Percentiles rank a stretch among this genome's conserved stretches.
phyloP scores from a whole-genome alignment of 805 yeast genomes.

The Nakazawaea molendinolei region DNA sequence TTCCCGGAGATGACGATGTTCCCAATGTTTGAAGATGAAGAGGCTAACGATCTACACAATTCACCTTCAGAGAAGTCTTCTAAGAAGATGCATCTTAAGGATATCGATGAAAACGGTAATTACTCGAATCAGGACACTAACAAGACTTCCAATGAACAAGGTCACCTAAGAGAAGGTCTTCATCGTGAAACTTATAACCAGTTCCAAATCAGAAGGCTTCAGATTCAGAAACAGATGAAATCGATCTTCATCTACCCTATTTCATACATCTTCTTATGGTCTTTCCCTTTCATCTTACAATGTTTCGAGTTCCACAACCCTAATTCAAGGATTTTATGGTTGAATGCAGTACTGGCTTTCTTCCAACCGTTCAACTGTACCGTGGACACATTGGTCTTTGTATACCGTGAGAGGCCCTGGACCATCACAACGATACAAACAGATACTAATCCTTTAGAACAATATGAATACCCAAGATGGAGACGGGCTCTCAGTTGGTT shows the following conservation, averaged over 20 bases:
- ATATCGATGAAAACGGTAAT: slow-evolving; percentile 7
- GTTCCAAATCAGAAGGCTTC: slow-evolving; percentile 55
- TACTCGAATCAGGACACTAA: too few species aligned
- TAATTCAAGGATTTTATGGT: slow-evolving; percentile 41
- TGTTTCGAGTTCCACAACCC: slow-evolving; percentile 45
- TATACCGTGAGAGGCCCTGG: slow-evolving; percentile 81
- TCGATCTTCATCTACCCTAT: slow-evolving; percentile 79
- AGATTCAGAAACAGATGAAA: slow-evolving; percentile 72
- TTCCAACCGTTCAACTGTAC: slow-evolving; percentile 78
- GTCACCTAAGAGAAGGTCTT: slow-evolving; percentile 23
- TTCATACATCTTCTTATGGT: slow-evolving; percentile 76
- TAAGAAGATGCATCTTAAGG: not conserved
- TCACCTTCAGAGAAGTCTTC: not conserved
- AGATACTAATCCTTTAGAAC: slow-evolving; percentile 17
- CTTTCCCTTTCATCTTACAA: slow-evolving; percentile 68
- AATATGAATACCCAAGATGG: slow-evolving; percentile 29
- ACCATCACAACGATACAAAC: slow-evolving; percentile 22
- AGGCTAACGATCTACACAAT: too few species aligned
- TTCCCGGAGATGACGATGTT: slow-evolving; percentile 11
- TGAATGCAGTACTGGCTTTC: slow-evolving; percentile 61
- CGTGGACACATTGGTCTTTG: slow-evolving; percentile 69
- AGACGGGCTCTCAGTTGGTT: slow-evolving; percentile 31
- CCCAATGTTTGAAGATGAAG: slow-evolving; percentile 2
- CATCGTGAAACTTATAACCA: slow-evolving; percentile 55
- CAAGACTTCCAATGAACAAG: too few species aligned